Percentiles rank a stretch among this genome's conserved stretches.
These are phyloP conservation scores for Ceratobasidium sp. DNA, from an alignment of 1,284 basidiomycete genomes.

Conservation along the genomic window DNA sequence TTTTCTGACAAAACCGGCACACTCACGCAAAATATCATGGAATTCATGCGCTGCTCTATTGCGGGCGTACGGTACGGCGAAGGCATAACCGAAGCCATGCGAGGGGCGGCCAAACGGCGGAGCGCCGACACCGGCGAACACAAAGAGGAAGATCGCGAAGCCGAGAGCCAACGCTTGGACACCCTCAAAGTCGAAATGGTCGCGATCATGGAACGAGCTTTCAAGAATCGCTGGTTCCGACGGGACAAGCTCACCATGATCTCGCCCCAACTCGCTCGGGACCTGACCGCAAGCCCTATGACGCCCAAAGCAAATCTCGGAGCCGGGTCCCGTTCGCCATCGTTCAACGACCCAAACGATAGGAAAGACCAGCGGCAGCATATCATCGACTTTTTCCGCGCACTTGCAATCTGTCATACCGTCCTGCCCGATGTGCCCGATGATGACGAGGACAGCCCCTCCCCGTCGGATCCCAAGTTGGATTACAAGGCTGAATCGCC, in stretches of 20 bases:
- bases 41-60: conserved; percentile 96
- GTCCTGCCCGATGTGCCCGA: conserved; percentile 84
- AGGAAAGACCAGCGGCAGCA: conserved; percentile 70
- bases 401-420: conserved; percentile 91
- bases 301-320: not conserved
- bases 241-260: conserved; percentile 87
- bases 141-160: conserved; percentile 71
- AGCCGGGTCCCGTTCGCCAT: not conserved
- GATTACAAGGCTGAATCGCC: conserved; percentile 97
- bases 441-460: conserved; percentile 54
- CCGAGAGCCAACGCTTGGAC: conserved; percentile 73
- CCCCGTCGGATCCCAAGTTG: conserved; percentile 57
- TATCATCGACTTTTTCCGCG: conserved; percentile 88
- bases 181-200: conserved; percentile 84
- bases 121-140: conserved; percentile 65
- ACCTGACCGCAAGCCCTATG: conserved; percentile 62
- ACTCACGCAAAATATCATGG: conserved; percentile 97
- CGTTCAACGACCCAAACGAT: not conserved
- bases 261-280: conserved; percentile 83
- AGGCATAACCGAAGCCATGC: conserved; percentile 94
- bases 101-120: conserved; percentile 83
- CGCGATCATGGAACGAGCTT: conserved; percentile 73
- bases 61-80: conserved; percentile 89
- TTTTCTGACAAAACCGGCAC: conserved; percentile 99
- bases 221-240: conserved; percentile 91